Percentiles rank a stretch among this genome's conserved stretches.
phyloP scores from a whole-genome alignment of 345 rosid species.

The Rhodomyrtus tomentosa region DNA sequence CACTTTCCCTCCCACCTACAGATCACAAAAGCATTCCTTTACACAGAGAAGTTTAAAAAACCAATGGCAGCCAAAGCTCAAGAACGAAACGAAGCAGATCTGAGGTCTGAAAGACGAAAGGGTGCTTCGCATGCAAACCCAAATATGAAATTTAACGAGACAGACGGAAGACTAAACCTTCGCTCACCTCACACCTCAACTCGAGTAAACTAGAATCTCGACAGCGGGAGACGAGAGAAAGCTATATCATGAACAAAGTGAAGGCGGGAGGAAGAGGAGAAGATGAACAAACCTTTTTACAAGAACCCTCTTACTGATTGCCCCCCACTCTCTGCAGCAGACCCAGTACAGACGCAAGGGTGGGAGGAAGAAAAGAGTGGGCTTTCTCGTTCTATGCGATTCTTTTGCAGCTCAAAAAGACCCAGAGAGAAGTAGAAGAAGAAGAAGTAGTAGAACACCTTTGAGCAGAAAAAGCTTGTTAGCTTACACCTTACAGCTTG shows the following conservation, averaged over 20 bases:
- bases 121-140: neutral
- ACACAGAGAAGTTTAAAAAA: neutral
- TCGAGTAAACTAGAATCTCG: neutral
- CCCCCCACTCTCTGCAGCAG: neutral
- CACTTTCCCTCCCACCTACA: neutral
- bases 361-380: neutral
- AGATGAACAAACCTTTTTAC: neutral
- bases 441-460: neutral
- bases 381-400: neutral
- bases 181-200: neutral
- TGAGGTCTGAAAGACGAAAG: neutral
- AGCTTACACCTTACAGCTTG: neutral
- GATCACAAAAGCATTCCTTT: neutral
- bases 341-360: neutral
- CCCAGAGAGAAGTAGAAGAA: neutral
- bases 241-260: neutral
- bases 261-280: neutral
- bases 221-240: neutral
- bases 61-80: neutral
- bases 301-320: neutral
- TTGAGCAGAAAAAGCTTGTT: neutral
- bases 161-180: neutral
- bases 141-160: neutral
- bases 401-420: neutral
- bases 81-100: neutral